A percentile compares a stretch with the other conserved stretches of the same genome.
These are phyloP conservation scores for Saccharum spontaneum DNA, from an alignment of 176 grass and related monocot species.

Conservation along the genomic window DNA sequence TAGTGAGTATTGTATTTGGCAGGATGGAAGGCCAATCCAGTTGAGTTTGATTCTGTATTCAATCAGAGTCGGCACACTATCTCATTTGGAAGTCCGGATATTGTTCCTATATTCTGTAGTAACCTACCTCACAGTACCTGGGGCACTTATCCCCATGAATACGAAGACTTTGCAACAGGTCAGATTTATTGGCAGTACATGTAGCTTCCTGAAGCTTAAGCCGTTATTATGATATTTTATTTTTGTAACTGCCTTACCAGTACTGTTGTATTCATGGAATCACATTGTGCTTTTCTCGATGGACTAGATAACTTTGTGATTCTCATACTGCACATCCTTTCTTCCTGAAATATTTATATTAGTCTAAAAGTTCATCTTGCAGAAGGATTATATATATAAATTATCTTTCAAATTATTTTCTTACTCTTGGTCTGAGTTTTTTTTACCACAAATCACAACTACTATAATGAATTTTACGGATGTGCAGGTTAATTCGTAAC, in stretches of 20 bases:
- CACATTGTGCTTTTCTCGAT: constrained; percentile 1
- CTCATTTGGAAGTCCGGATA: constrained; percentile 86
- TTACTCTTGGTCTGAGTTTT: not conserved
- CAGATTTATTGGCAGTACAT: constrained; percentile 25
- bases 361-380: constrained; percentile 21
- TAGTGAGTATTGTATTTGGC: constrained; percentile 18
- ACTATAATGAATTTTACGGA: not conserved
- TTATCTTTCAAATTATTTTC: not conserved
- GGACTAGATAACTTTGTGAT: not conserved
- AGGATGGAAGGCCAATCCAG: constrained; percentile 98
- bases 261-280: not conserved
- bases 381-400: not conserved
- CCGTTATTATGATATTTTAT: not conserved
- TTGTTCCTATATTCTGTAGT: constrained; percentile 95
- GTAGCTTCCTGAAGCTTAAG: constrained; percentile 18
- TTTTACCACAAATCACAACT: not conserved
- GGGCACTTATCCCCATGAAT: constrained; percentile 80
- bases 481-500: not conserved
- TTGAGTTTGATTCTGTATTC: constrained; percentile 98
- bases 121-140: constrained; percentile 77
- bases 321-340: not conserved
- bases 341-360: not conserved
- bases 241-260: not conserved
- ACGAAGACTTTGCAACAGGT: constrained; percentile 91
- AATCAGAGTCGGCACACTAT: constrained; percentile 78